Base-by-base conservation (phyloP, 2,329 filamentous ascomycete genomes). In the Elsinoe necatrix region DNA sequence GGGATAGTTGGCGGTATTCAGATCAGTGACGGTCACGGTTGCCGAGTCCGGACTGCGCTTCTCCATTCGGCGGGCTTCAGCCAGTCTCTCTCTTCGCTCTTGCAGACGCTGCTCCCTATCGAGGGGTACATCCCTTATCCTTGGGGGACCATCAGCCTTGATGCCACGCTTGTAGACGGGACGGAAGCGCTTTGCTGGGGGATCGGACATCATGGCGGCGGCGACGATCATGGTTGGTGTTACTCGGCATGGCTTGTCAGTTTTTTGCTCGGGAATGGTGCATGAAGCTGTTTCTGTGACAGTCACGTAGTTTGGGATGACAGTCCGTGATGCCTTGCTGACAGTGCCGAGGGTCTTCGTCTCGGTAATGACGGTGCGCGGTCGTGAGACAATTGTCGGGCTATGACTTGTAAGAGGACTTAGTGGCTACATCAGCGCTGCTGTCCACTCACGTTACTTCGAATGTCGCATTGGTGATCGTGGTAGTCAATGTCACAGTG, bases 241-340 rank as follows among this genome's bases (percentile, higher is more conserved):
- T 48, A 71, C 66, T 2, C 55, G 61, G 41, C 63, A 62, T 1
- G 43, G 62, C 2, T 64, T 66, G 61, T 71, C 69, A 21, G 43
- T 59, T 4, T 42, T 57, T 0, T 58, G 3, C 31, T 63, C 62
- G 1, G 69, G 69, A 12, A 61, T 51, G 8, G 61, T 63, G 64
- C 69, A 71, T 18, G 57, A 64, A 5, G 68, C 66, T 1, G 70
- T 71, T n/a, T 61, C 60, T 25, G 67, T 68, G 27, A 58, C 64
- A 21, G 66, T 68, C 23, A 51, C 42, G 39, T 61, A 39, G 27
- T 39, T 56, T n/a, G 59, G 57, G 3, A 56, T 35, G 27, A 59
- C 57, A 14, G 54, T 59, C 31, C 48, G 60, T 2, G 52, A 56
- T 3, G 60, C 62, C 50, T 60, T 62, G 14, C 59, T 65, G 43